phyloP scores from a whole-genome alignment of 805 yeast species.

The Kazachstania bromeliacearum region DNA sequence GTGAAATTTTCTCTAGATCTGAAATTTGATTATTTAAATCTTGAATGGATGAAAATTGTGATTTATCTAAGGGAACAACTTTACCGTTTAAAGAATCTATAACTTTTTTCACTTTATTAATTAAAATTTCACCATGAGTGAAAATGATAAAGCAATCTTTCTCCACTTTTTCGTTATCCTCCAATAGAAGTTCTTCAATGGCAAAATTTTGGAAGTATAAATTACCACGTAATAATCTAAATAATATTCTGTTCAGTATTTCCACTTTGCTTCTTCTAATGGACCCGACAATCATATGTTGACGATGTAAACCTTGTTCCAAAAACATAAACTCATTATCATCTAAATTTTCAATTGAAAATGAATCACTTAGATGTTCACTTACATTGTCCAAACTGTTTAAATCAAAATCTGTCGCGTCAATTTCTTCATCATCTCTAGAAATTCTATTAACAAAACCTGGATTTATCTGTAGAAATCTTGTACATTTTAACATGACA shows the following conservation, averaged over 20 bases:
- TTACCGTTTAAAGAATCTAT: conserved; percentile 86
- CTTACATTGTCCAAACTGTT: conserved; percentile 4
- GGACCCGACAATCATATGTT: conserved; percentile 55
- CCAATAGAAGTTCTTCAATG: conserved; percentile 59
- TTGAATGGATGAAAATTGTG: conserved; percentile 30
- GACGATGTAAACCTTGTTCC: conserved; percentile 18
- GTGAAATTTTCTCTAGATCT: conserved; percentile 53
- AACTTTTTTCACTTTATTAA: conserved; percentile 66
- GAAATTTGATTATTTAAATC: conserved; percentile 39
- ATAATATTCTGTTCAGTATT: conserved; percentile 69
- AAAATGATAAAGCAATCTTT: conserved; percentile 83
- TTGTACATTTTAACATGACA: conserved; percentile 42
- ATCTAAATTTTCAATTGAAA: conserved; percentile 17
- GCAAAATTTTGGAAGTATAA: conserved; percentile 67
- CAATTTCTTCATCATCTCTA: conserved; percentile 14
- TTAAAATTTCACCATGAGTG: conserved; percentile 76
- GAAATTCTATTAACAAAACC: conserved; percentile 22
- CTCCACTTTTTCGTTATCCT: conserved; percentile 44
- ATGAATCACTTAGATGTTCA: conserved; percentile 21
- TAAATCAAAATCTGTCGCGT: conserved; percentile 19
- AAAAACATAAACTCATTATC: conserved; percentile 5
- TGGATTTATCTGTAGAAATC: conserved; percentile 37
- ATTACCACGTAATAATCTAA: conserved; percentile 93
- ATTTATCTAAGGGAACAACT: conserved; percentile 39
- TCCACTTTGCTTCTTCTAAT: conserved; percentile 61